phyloP scores from a whole-genome alignment of 2,329 filamentous ascomycete species.

The Fusarium chuoi region DNA sequence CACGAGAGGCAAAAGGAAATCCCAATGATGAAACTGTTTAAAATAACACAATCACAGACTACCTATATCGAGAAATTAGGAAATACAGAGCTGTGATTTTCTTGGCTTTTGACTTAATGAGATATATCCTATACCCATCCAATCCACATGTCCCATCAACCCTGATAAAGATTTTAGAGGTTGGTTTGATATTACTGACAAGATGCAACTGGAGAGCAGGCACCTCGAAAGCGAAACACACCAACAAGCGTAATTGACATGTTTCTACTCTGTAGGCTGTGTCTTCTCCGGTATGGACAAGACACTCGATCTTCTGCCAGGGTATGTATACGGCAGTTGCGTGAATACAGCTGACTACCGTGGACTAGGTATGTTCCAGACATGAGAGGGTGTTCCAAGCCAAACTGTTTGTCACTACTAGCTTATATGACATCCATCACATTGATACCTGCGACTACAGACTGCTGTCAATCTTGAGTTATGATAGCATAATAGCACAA shows the following conservation, averaged over 20 bases:
- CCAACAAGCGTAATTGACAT: background rate
- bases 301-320: background rate
- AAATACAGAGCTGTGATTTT: background rate
- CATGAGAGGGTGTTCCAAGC: background rate
- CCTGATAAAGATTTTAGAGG: background rate
- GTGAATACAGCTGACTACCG: background rate
- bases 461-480: slow-evolving; percentile 6
- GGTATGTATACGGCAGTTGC: background rate
- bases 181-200: background rate
- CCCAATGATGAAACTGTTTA: background rate
- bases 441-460: background rate
- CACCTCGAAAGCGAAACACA: background rate
- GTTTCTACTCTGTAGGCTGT: background rate
- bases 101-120: background rate
- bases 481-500: background rate
- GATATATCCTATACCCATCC: background rate
- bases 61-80: background rate
- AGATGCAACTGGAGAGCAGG: background rate
- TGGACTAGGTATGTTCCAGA: background rate
- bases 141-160: background rate
- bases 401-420: background rate
- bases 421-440: background rate
- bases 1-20: background rate
- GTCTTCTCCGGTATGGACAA: background rate
- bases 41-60: background rate